Evolutionary conservation across 2,329 filamentous ascomycete species (phyloP), one percentile per base, ranked within the genome.

Genomic region (Raffaelea arxii): DNA sequence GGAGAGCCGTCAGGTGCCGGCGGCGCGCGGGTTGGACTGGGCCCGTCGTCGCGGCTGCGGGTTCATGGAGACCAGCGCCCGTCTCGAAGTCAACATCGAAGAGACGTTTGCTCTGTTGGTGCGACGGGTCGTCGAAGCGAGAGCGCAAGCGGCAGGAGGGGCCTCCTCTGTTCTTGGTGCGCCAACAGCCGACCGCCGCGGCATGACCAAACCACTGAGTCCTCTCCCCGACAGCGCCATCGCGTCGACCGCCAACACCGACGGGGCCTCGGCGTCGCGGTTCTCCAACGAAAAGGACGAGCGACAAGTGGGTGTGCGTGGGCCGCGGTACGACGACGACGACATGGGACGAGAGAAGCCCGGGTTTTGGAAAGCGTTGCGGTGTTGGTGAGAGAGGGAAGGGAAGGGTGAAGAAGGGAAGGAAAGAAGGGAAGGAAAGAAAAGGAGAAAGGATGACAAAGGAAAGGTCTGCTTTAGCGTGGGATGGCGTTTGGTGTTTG

Each of bases 21-120:
- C 84, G 6, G 74, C 80, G 37, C 68, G 76, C 47, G 86, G 86
- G 0, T 68, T 91, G 38, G 84, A 89, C 55, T 92, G 86, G 86
- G 84, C 86, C 43, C 70, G 84, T 50, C 70, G 69, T 49, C 71
- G 77, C 46, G 80, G 80, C 38, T 91, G 85, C 65, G 86, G 86
- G 35, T 92, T 92, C 66, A 92, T 92, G 86, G 86, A 92, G 75
- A 92, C 86, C 51, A 88, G 83, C 58, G 86, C 86, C 4, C 70
- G 86, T 46, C 78, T 89, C 56, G 85, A 88, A 70, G 86, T 92
- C 53, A 92, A 92, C 61, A 87, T 92, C 51, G 86, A 92, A 63
- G 86, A 92, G 74, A 91, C 86, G 0, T 92, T 92, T 71, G 85
- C 84, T 30, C 71, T 82, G 35, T 77, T 82, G 49, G 74, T 82